Base-by-base conservation (phyloP, 1,139 yeast species). In the Casaregolazyma suthepensis region DNA sequence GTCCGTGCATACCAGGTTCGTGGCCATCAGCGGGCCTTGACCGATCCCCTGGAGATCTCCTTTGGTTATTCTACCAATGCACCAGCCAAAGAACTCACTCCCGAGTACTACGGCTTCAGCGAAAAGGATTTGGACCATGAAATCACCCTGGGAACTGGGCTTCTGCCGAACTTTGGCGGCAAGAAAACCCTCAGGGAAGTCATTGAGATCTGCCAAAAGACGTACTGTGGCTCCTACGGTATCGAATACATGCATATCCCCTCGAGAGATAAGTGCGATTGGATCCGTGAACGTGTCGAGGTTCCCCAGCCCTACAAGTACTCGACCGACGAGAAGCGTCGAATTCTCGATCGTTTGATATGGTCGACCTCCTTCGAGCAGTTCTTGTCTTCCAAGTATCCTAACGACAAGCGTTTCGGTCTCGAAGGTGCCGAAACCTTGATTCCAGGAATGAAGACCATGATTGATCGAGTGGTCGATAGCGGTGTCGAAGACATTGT, bases 1-100 rank as follows among this genome's bases (percentile, higher is more conserved):
- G 98, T 94, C 58, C 87, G 99, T 72, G 99, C 99, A 46, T 94
- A 91, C 75, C 99, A 93, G 76, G 99, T 93, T 52, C 84, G 98
- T 73, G 99, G 99, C 61, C 99, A 93, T 72, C 87, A 85, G 71
- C 89, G 88, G 75, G 97, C 99, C 50, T 86, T 84, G 67, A 85
- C 91, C 58, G 99, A 93, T 72, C 99, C 99, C 17, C 77, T 93
- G 68, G 94, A 87, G 42, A 87, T 93, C 66, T 82, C 93, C 29
- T 88, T 84, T 68, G 96, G 94, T 61, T 60, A 61, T 53, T 54
- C 59, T 46, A 79, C 80, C 65, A 70, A 75, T 56, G 65, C 71
- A 40, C 74, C 75, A 43, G 97, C 98, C 59, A 84, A 80, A 68
- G 99, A 93, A 75, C 79, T 94, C 68, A 88, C 96, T 47, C 77